These are phyloP conservation scores for Andalucia godoyi DNA, from an alignment of 78 protist genomes.

Conservation along the genomic window DNA sequence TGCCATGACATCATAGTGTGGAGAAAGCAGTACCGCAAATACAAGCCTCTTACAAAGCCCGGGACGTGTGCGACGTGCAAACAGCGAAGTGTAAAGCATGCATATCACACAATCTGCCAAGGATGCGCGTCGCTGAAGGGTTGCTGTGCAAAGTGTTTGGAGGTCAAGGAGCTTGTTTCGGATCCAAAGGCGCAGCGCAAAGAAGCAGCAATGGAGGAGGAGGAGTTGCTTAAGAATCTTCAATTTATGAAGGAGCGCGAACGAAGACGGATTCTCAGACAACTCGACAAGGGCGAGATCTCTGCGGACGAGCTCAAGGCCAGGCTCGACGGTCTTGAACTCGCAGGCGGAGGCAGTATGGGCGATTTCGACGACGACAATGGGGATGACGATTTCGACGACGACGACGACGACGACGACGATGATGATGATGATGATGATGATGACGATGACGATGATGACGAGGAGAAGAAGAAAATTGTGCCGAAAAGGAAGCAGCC, in stretches of 20 bases:
- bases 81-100: background rate
- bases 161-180: constrained; percentile 29
- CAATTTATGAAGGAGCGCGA: constrained; percentile 58
- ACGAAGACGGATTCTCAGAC: constrained; percentile 36
- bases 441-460: background rate
- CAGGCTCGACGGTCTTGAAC: background rate
- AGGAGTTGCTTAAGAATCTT: no score
- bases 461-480: background rate
- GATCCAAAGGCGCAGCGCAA: background rate
- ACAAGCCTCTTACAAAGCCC: constrained; percentile 56
- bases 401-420: no score
- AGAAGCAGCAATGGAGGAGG: constrained; percentile 17
- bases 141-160: constrained; percentile 48
- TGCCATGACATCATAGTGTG: constrained; percentile 61
- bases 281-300: constrained; percentile 13
- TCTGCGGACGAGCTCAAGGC: background rate
- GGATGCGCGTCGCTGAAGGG: constrained; percentile 20
- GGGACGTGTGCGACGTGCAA: constrained; percentile 25
- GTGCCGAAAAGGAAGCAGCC: background rate
- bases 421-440: no score
- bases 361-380: background rate
- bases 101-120: constrained; percentile 15
- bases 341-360: no score
- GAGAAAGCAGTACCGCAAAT: constrained; percentile 59
- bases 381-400: background rate